Percentiles rank a stretch among this genome's conserved stretches.
Conservation (phyloP, 2,329 filamentous ascomycete genomes). For the Alternaria atra region DNA sequence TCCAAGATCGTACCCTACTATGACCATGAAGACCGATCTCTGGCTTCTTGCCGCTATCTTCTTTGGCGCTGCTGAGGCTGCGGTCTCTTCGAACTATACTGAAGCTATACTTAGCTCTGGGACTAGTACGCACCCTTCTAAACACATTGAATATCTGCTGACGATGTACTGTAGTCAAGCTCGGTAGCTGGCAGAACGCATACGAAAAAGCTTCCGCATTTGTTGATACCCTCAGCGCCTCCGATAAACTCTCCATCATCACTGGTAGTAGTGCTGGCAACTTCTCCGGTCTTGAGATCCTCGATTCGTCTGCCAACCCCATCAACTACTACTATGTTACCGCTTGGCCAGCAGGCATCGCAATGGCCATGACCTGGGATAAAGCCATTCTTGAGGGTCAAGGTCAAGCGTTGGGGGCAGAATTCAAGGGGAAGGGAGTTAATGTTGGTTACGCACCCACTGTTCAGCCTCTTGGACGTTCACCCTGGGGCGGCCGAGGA, state of each 20-base stretch:
- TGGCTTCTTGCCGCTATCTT: not conserved
- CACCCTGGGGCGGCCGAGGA: slow-evolving; percentile 7
- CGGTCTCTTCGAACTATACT: not conserved
- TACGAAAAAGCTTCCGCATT: slow-evolving; percentile 47
- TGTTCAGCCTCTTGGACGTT: slow-evolving; percentile 33
- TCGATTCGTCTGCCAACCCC: slow-evolving; percentile 17
- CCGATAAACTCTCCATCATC: slow-evolving; percentile 52
- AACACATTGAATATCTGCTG: not conserved
- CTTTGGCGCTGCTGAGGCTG: not conserved
- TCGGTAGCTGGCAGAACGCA: slow-evolving; percentile 24
- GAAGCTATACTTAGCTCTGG: not conserved
- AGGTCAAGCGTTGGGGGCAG: slow-evolving; percentile 23
- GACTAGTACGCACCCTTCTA: not conserved
- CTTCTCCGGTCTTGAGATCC: slow-evolving; percentile 12
- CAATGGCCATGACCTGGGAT: slow-evolving; percentile 40
- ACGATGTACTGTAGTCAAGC: not conserved
- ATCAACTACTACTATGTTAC: slow-evolving; percentile 33
- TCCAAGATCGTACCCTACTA: not conserved
- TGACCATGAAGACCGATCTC: not conserved
- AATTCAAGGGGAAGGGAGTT: slow-evolving; percentile 34
- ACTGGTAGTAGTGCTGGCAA: slow-evolving; percentile 26
- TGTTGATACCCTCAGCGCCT: slow-evolving; percentile 47
- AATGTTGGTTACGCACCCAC: slow-evolving; percentile 38
- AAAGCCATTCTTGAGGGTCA: slow-evolving; percentile 21
- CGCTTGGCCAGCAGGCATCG: slow-evolving; percentile 34